These are phyloP conservation scores for Termitomyces heimii DNA, from an alignment of 768 basidiomycete genomes.

Conservation along the genomic window DNA sequence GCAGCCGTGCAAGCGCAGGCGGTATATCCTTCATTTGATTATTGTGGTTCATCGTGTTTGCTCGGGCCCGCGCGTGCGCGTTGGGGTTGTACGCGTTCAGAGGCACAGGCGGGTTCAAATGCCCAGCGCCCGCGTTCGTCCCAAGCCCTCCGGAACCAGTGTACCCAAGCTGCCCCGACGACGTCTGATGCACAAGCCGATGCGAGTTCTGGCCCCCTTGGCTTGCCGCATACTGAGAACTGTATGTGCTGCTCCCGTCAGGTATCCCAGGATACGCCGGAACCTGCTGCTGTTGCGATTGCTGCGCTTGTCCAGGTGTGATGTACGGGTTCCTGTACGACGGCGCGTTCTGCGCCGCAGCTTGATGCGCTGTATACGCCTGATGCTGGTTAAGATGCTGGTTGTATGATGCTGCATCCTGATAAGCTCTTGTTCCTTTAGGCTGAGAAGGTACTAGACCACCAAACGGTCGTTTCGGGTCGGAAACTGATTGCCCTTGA, in stretches of 20 bases:
- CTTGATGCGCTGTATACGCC: constrained; percentile 84
- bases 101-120: constrained; percentile 48
- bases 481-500: constrained; percentile 30
- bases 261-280: constrained; percentile 25
- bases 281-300: constrained; percentile 27
- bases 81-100: constrained; percentile 66
- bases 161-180: constrained; percentile 39
- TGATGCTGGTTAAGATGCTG: constrained; percentile 95
- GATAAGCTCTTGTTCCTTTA: constrained; percentile 80
- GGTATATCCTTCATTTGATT: constrained; percentile 91
- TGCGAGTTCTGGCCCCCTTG: constrained; percentile 32
- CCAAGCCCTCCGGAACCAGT: constrained; percentile 29
- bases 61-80: constrained; percentile 63
- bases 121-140: no score
- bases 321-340: constrained; percentile 82
- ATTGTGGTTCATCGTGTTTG: constrained; percentile 90
- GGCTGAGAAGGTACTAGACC: constrained; percentile 88
- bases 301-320: constrained; percentile 36
- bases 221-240: constrained; percentile 29
- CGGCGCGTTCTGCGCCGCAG: constrained; percentile 64
- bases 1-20: constrained; percentile 83
- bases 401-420: constrained; percentile 91
- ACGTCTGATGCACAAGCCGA: constrained; percentile 42
- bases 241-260: constrained; percentile 24
- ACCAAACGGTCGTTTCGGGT: constrained; percentile 88